Evolutionary conservation across 2,329 filamentous ascomycete genomes (phyloP), one percentile per base, ranked within the genome.

Genomic region (Hymenoscyphus salicellus): DNA sequence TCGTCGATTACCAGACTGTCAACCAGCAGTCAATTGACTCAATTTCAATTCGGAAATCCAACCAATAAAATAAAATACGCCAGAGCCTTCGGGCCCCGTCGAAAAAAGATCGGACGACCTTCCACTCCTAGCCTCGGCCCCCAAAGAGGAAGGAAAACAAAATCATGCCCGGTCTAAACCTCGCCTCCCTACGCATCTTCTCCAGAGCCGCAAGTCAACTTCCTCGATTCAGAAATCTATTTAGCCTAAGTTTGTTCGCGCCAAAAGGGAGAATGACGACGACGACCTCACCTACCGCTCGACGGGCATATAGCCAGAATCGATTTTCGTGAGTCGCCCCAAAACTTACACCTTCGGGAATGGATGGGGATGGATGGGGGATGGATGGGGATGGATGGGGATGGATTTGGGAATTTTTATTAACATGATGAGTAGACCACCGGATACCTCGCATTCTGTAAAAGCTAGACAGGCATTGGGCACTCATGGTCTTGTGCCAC

Each of bases 381-480:
- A n/a, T n/a, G n/a, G n/a, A n/a, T n/a, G n/a, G n/a, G n/a, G n/a
- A n/a, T n/a, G n/a, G n/a, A n/a, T n/a, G n/a, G n/a, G n/a, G n/a
- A n/a, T n/a, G n/a, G n/a, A n/a, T n/a, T n/a, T n/a, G n/a, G n/a
- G n/a, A n/a, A n/a, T n/a, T n/a, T n/a, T n/a, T n/a, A n/a, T n/a
- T n/a, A n/a, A n/a, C n/a, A n/a, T n/a, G n/a, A 38, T 26, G 1
- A 33, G 5, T 30, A 66, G 63, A 23, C 61, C 64, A 60, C 68
- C 69, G 23, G 73, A 74, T 70, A 74, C 73, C 28, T 72, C 72
- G 3, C 69, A 73, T 60, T 64, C 70, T 2, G 60, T 71, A 36
- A 69, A 72, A 33, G 57, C 68, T 23, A 65, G 73, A 63, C 71
- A 67, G 36, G 57, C 67, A 33, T 65, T 72, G n/a, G 61, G 69